A percentile compares a stretch with the other conserved stretches of the same genome.
Conservation (phyloP, 805 yeast genomes). For the Lipomyces oligophaga region DNA sequence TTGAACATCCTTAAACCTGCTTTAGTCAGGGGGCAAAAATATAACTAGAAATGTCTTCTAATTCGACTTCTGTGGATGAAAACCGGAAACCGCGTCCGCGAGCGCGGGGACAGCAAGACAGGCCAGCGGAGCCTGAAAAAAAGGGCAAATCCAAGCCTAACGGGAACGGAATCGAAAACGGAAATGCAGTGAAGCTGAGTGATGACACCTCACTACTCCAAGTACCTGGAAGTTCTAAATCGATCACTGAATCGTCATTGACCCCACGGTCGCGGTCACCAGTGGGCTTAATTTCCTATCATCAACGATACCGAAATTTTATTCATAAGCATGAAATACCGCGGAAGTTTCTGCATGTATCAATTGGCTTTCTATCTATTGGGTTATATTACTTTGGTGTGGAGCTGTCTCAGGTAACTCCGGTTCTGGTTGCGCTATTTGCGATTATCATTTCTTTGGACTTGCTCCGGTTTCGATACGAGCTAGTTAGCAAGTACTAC, state of each 20-base stretch:
- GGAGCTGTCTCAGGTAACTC: conserved; percentile 53
- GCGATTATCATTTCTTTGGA: conserved; percentile 59
- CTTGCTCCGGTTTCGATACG: conserved; percentile 57
- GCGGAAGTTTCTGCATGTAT: conserved; percentile 80
- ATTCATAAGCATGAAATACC: conserved; percentile 82
- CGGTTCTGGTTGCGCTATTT: conserved; percentile 56
- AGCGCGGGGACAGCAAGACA: too few relatives aligned
- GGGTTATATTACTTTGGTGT: conserved; percentile 64
- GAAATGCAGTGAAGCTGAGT: too few relatives aligned
- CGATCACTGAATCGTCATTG: conserved; percentile 6
- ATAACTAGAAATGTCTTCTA: too few relatives aligned
- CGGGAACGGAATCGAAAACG: too few relatives aligned
- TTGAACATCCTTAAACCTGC: too few relatives aligned
- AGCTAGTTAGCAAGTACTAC: conserved; percentile 61
- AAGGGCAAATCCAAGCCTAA: too few relatives aligned
- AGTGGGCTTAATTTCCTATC: conserved; percentile 30
- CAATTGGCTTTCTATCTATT: conserved; percentile 79
- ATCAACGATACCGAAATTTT: conserved; percentile 37
- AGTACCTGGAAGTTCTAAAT: too few relatives aligned
- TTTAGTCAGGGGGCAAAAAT: too few relatives aligned
- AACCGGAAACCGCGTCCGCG: too few relatives aligned
- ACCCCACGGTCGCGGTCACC: conserved; percentile 34
- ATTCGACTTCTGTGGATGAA: too few relatives aligned
- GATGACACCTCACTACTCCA: too few relatives aligned
- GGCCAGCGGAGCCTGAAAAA: too few relatives aligned